phyloP scores from a whole-genome alignment of 1,139 yeast species.

The Torulaspora pretoriensis region DNA sequence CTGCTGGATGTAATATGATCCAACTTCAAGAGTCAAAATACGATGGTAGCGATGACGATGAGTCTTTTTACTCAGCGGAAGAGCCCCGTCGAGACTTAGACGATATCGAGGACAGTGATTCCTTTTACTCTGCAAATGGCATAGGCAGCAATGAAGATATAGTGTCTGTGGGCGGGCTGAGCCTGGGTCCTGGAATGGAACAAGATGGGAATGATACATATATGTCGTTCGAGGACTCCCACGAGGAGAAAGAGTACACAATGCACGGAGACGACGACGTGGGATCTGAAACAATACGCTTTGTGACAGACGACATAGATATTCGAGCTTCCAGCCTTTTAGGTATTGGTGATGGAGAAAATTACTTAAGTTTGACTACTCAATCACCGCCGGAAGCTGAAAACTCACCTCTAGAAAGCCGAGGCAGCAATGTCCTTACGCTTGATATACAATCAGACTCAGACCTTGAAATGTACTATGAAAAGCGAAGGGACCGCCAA shows the following conservation, averaged over 20 bases:
- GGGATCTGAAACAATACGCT: no score
- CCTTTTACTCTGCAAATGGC: constrained; percentile 4
- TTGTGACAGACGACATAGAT: no score
- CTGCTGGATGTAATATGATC: neutral
- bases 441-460: neutral
- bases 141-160: neutral
- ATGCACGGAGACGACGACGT: neutral
- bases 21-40: neutral
- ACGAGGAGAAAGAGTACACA: neutral
- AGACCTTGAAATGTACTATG: neutral
- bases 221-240: neutral
- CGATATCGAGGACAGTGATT: neutral
- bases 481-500: neutral
- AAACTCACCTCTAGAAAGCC: neutral
- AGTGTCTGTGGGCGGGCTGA: neutral
- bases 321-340: no score
- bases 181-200: neutral
- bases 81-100: neutral
- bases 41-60: constrained; percentile 5
- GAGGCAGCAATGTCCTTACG: neutral
- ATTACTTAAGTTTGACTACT: neutral
- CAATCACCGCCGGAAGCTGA: neutral
- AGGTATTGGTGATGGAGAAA: no score
- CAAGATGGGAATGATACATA: neutral
- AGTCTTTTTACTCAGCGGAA: constrained; percentile 3